A percentile compares a stretch with the other conserved stretches of the same genome.
Conservation (phyloP, 2,329 filamentous ascomycete genomes). For the Epichloe brachyelytri region DNA sequence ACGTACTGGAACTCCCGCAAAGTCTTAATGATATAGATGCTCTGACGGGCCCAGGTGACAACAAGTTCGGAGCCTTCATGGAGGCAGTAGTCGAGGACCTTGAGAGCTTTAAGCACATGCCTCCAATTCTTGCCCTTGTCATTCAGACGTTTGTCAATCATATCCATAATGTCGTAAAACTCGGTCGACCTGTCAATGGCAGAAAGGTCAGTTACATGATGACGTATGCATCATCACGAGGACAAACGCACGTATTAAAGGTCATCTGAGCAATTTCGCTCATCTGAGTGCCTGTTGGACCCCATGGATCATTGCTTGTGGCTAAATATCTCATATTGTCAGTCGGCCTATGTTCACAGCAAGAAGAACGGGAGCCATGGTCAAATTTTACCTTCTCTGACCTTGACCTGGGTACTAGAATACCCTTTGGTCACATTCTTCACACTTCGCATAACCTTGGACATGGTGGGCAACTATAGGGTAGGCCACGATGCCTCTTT, state of each 20-base stretch:
- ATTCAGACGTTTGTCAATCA: constrained; percentile 96
- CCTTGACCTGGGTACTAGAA: constrained; percentile 91
- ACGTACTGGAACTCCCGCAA: constrained; percentile 93
- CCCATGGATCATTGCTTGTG: constrained; percentile 98
- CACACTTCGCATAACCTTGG: constrained; percentile 90
- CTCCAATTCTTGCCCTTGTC: constrained; percentile 99
- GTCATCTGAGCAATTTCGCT: constrained; percentile 96
- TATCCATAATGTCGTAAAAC: constrained; percentile 99
- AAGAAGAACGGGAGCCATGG: not conserved
- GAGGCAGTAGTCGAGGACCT: constrained; percentile 94
- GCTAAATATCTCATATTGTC: constrained; percentile 39
- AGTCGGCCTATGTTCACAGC: constrained; percentile 3
- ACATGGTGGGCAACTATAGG: constrained; percentile 50
- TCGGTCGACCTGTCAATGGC: constrained; percentile 60
- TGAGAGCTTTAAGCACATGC: constrained; percentile 92
- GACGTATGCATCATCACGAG: not conserved
- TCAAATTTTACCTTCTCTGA: constrained; percentile 66
- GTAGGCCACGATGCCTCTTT: constrained; percentile 3
- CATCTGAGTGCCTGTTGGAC: constrained; percentile 95
- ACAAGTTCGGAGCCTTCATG: constrained; percentile 95
- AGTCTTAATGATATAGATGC: constrained; percentile 98
- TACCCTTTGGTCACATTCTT: constrained; percentile 99
- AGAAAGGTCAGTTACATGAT: not conserved
- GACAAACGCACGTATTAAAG: constrained; percentile 74
- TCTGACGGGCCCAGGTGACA: constrained; percentile 95